Conservation (phyloP, 345 rosid species). For the Acer yangbiense region DNA sequence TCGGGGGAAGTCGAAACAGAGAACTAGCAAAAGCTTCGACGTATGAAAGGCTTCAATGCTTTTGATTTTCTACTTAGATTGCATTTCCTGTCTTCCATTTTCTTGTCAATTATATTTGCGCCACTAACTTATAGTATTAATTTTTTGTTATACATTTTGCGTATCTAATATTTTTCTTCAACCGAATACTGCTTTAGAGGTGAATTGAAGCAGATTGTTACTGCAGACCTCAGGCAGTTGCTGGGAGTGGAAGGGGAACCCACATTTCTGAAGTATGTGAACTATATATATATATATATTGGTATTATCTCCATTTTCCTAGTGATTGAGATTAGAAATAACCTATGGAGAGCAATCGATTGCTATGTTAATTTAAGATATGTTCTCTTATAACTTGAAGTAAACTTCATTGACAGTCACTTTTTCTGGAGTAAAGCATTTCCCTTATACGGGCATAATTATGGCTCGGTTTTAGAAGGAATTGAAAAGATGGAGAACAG, state of each 20-base stretch:
- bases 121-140: neutral
- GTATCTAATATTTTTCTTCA: slow-evolving; percentile 11
- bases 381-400: slow-evolving; percentile 4
- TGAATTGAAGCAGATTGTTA: slow-evolving; percentile 74
- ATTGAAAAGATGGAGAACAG: slow-evolving; percentile 74
- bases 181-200: slow-evolving; percentile 41
- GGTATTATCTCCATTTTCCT: neutral
- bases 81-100: neutral
- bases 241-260: slow-evolving; percentile 95
- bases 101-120: neutral
- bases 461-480: slow-evolving; percentile 64
- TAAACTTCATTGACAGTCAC: slow-evolving; percentile 57
- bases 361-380: neutral
- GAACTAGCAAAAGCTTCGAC: slow-evolving; percentile 84
- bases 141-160: neutral
- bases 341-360: slow-evolving; percentile 7
- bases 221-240: slow-evolving; percentile 78
- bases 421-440: slow-evolving; percentile 88
- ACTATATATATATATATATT: neutral
- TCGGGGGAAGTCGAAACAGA: slow-evolving; percentile 90
- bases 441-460: slow-evolving; percentile 75
- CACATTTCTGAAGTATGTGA: slow-evolving; percentile 66
- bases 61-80: neutral
- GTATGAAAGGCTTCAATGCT: slow-evolving; percentile 39
- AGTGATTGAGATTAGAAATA: slow-evolving; percentile 7